Conservation (phyloP, 768 basidiomycete genomes). For the Hypsizygus marmoreus region DNA sequence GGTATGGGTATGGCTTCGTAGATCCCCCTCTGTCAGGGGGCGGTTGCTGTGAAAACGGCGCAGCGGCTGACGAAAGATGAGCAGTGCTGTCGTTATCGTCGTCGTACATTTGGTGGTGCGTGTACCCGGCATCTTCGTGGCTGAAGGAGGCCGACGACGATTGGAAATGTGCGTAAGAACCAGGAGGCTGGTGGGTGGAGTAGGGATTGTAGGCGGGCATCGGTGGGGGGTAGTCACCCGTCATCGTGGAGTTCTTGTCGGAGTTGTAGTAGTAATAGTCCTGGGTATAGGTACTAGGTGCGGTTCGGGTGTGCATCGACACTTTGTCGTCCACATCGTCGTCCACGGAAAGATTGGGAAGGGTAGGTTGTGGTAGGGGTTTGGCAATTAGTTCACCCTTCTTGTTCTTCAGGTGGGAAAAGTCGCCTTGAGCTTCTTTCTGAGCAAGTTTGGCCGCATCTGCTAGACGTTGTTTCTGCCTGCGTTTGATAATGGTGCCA, state of each 20-base stretch:
- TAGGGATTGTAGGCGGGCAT: slow-evolving; percentile 83
- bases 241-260: slow-evolving; percentile 47
- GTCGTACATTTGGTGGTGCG: slow-evolving; percentile 52
- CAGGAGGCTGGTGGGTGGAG: slow-evolving; percentile 53
- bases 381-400: slow-evolving; percentile 82
- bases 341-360: slow-evolving; percentile 89
- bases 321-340: slow-evolving; percentile 68
- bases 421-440: slow-evolving; percentile 92
- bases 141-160: slow-evolving; percentile 57
- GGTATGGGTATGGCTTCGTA: slow-evolving; percentile 16
- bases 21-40: slow-evolving; percentile 33
- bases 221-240: slow-evolving; percentile 56
- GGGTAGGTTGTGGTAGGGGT: slow-evolving; percentile 89
- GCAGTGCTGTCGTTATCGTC: slow-evolving; percentile 70
- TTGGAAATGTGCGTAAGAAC: slow-evolving; percentile 56
- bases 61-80: slow-evolving; percentile 59
- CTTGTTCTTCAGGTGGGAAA: slow-evolving; percentile 89
- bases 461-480: slow-evolving; percentile 81
- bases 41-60: slow-evolving; percentile 54
- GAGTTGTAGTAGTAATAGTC: slow-evolving; percentile 58
- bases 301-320: slow-evolving; percentile 54
- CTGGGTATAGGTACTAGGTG: slow-evolving; percentile 55
- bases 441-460: slow-evolving; percentile 81
- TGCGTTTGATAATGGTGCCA: slow-evolving; percentile 88
- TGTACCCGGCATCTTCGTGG: slow-evolving; percentile 48